These are phyloP conservation scores for Eucalyptus curtisii DNA, from an alignment of 345 rosid genomes.

Conservation along the genomic window DNA sequence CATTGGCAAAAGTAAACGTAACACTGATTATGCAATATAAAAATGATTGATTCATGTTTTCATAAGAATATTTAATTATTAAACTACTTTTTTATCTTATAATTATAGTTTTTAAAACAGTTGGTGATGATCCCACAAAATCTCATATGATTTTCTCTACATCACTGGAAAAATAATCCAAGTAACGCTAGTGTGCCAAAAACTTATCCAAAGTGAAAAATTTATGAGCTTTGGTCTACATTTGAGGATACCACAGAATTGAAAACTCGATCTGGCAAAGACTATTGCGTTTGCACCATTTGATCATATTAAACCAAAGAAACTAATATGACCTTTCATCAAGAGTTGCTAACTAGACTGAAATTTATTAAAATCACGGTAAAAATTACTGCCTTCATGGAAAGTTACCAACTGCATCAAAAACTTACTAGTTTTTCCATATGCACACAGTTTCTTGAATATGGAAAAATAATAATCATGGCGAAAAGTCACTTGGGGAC, in stretches of 20 bases:
- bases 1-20: neutral
- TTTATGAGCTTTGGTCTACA: neutral
- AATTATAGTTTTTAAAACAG: too few relatives aligned
- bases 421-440: neutral
- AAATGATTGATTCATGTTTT: neutral
- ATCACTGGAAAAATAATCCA: neutral
- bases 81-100: too few relatives aligned
- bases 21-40: neutral
- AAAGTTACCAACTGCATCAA: neutral
- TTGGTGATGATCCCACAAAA: fast-evolving
- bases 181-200: neutral
- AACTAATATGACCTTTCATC: neutral
- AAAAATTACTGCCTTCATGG: neutral
- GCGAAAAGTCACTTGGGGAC: neutral
- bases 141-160: neutral
- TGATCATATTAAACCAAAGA: neutral
- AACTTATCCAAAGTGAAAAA: neutral
- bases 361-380: neutral
- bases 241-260: neutral
- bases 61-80: too few relatives aligned
- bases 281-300: neutral
- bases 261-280: neutral
- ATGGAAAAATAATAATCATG: neutral
- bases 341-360: neutral
- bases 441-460: neutral